Percentiles rank a stretch among this genome's conserved stretches.
Conservation (phyloP, 2,329 filamentous ascomycete genomes). For the Pestalotiopsis sp. region DNA sequence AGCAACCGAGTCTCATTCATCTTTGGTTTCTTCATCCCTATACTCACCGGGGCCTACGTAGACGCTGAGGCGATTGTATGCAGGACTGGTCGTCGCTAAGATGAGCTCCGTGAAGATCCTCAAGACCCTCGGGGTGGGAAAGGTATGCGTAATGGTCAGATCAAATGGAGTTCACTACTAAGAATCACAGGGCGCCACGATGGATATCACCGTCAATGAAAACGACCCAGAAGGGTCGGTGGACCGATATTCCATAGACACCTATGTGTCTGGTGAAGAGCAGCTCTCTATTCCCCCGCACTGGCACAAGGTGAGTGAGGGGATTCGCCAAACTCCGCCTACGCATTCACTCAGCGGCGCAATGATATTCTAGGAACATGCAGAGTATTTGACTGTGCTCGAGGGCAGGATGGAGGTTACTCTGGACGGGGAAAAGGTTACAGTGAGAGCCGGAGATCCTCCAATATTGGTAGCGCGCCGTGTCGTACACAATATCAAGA, state of each 20-base stretch:
- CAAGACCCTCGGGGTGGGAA: neutral
- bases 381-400: slow-evolving; percentile 8
- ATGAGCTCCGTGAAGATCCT: neutral
- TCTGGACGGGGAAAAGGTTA: neutral
- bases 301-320: slow-evolving; percentile 2
- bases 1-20: no score
- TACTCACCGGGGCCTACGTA: no score
- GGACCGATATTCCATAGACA: neutral
- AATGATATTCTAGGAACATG: neutral
- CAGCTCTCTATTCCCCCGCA: neutral
- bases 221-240: neutral
- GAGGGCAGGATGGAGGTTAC: slow-evolving; percentile 11
- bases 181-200: neutral
- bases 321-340: neutral
- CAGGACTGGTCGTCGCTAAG: no score
- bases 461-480: neutral
- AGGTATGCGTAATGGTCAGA: neutral
- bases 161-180: neutral
- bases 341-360: neutral
- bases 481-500: slow-evolving; percentile 8
- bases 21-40: no score
- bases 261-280: neutral
- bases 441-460: slow-evolving; percentile 2
- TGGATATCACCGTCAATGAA: neutral
- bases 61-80: no score